Evolutionary conservation across 2,329 filamentous ascomycete species (phyloP), one percentile per base, ranked within the genome.

Genomic region (Pseudomassariella vexata): DNA sequence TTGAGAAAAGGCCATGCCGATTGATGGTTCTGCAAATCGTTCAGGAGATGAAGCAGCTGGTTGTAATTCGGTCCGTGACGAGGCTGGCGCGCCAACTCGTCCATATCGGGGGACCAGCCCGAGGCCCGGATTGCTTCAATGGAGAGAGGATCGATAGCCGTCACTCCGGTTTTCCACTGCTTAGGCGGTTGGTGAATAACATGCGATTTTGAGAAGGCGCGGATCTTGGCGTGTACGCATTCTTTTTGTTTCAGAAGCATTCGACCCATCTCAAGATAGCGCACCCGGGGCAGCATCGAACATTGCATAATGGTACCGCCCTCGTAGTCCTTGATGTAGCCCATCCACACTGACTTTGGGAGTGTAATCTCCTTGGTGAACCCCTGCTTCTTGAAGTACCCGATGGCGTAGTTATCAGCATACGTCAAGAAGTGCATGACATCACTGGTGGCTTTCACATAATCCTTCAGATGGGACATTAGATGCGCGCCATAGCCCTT

Each of bases 361-460:
- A 98, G 76, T 0, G 89, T 95, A 42, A 98, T 96, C 49, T 98
- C 90, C 57, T 98, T 98, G 2, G 92, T 96, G 53, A 98, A 98
- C 0, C 92, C 92, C 56, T 98, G 92, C 57, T 98, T 98, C 60
- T 96, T 94, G 62, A 98, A 98, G 59, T 96, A 98, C 9, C 92
- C 92, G 44, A 95, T 98, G 23, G 92, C 92, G 53, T 96, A 96
- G 59, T 98, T 98, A 59, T 98, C 92, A 43, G 92, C 92, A 52
- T 98, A 98, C 2, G 92, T 98, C 3, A 98, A 71, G 59, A 98
- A 98, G 60, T 98, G 89, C 89, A 95, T 96, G 28, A 98, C 89
- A 44, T 89, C 82, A 33, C 86, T 94, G 1, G 90, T 95, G 6
- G 90, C 89, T 59, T 95, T 95, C 57, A 98, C 92, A 50, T 95